Percentiles rank a stretch among this genome's conserved stretches.
Evolutionary conservation across 768 basidiomycete genomes (phyloP).

Genomic region (Boletus sp.): DNA sequence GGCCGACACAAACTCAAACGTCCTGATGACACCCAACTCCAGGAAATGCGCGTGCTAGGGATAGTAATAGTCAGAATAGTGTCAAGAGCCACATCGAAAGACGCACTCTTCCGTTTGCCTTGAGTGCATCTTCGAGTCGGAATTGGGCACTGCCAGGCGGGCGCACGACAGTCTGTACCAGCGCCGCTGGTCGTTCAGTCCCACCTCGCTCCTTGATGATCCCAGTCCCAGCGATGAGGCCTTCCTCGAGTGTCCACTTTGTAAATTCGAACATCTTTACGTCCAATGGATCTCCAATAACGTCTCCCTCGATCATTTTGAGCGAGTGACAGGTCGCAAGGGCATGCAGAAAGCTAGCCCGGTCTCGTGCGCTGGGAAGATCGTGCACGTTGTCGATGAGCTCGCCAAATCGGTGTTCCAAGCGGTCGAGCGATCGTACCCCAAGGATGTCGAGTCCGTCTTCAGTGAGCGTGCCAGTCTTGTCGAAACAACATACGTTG

Average conservation of each 20-base stretch:
- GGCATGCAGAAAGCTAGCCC: slow-evolving; percentile 86
- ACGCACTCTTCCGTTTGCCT: slow-evolving; percentile 72
- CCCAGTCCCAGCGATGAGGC: slow-evolving; percentile 65
- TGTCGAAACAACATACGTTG: slow-evolving; percentile 98
- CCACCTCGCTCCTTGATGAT: slow-evolving; percentile 66
- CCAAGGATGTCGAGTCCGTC: slow-evolving; percentile 97
- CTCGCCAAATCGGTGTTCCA: slow-evolving; percentile 80
- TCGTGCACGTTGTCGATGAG: slow-evolving; percentile 85
- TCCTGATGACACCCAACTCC: slow-evolving; percentile 93
- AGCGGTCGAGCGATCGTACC: slow-evolving; percentile 80
- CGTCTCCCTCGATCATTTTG: slow-evolving; percentile 81
- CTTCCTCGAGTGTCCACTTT: slow-evolving; percentile 94
- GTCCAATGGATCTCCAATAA: slow-evolving; percentile 96
- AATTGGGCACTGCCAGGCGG: slow-evolving; percentile 94
- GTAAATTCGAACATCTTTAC: slow-evolving; percentile 99
- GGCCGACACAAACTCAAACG: slow-evolving; percentile 94
- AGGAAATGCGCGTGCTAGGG: slow-evolving; percentile 91
- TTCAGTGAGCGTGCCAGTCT: slow-evolving; percentile 97
- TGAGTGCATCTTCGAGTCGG: slow-evolving; percentile 89
- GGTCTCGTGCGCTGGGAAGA: slow-evolving; percentile 67
- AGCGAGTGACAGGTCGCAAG: slow-evolving; percentile 95
- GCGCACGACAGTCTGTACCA: slow-evolving; percentile 95
- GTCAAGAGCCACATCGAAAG: not conserved
- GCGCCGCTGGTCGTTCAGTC: slow-evolving; percentile 70
- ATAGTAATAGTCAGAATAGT: not conserved